phyloP scores from a whole-genome alignment of 1,284 basidiomycete species.

The Leccinum pachyderme region DNA sequence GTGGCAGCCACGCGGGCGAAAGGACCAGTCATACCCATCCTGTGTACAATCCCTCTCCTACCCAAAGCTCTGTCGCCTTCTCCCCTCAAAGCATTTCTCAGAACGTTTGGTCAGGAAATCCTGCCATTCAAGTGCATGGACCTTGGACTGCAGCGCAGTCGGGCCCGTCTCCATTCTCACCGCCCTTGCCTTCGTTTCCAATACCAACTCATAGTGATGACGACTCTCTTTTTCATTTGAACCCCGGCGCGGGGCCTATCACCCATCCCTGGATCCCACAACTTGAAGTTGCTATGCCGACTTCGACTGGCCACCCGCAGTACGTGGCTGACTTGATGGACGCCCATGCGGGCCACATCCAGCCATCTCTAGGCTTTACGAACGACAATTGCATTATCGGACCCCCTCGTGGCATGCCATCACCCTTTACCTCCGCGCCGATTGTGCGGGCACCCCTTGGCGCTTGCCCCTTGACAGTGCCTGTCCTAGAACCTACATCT shows the following conservation, averaged over 20 bases:
- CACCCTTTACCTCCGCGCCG: conserved; percentile 5
- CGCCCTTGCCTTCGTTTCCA: not conserved
- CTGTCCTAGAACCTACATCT: not conserved
- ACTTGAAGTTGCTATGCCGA: conserved; percentile 12
- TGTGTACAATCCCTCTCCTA: not conserved
- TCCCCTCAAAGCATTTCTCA: not conserved
- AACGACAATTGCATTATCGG: not conserved
- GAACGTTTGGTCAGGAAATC: not conserved
- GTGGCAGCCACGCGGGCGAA: not conserved
- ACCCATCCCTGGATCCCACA: not conserved
- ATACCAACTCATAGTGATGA: not conserved
- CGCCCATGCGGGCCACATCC: conserved; percentile 1
- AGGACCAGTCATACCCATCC: not conserved
- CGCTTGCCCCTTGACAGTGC: not conserved
- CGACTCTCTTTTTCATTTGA: not conserved
- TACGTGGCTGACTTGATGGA: conserved; percentile 1
- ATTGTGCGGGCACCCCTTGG: conserved; percentile 1
- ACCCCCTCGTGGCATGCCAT: not conserved
- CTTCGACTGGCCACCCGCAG: not conserved
- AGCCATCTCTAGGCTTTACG: not conserved
- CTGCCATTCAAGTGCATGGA: not conserved
- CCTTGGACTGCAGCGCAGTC: not conserved
- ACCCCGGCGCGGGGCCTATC: not conserved
- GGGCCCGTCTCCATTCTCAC: not conserved
- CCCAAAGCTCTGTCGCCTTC: not conserved